Evolutionary conservation across 257 asterid species (phyloP).

Genomic region (Nicotiana attenuata): DNA sequence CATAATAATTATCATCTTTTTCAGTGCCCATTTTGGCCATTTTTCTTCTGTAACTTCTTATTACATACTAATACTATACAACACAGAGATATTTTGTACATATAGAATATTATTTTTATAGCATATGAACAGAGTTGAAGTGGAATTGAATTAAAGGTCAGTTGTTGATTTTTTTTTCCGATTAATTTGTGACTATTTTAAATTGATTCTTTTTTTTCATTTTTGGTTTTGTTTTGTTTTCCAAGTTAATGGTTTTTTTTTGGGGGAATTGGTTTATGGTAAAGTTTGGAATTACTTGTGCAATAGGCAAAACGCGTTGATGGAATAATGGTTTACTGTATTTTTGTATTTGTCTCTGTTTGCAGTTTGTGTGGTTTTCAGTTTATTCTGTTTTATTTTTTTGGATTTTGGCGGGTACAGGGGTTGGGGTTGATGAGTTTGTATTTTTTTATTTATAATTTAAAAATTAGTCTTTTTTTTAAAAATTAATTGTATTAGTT

Average conservation of each 20-base stretch:
- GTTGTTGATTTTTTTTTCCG: neutral
- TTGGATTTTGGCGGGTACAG: conserved; percentile 1
- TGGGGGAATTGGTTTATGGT: conserved; percentile 8
- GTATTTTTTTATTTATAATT: neutral
- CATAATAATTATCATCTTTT: neutral
- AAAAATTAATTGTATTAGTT: neutral
- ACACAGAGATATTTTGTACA: neutral
- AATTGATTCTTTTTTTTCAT: neutral
- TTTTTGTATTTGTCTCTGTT: neutral
- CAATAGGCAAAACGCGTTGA: neutral
- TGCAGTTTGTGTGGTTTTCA: neutral
- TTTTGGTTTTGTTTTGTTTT: neutral
- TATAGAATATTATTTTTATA: neutral
- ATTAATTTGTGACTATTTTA: neutral
- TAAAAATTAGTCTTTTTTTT: neutral
- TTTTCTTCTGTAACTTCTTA: neutral
- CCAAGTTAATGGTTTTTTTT: neutral
- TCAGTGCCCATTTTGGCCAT: neutral
- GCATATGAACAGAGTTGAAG: neutral
- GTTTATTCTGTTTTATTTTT: neutral
- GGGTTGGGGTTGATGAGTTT: neutral
- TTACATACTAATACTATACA: neutral
- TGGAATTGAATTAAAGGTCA: neutral
- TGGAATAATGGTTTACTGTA: neutral
- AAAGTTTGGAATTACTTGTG: conserved; percentile 17